Conservation (phyloP, 345 rosid genomes). For the Gossypium longicalyx region DNA sequence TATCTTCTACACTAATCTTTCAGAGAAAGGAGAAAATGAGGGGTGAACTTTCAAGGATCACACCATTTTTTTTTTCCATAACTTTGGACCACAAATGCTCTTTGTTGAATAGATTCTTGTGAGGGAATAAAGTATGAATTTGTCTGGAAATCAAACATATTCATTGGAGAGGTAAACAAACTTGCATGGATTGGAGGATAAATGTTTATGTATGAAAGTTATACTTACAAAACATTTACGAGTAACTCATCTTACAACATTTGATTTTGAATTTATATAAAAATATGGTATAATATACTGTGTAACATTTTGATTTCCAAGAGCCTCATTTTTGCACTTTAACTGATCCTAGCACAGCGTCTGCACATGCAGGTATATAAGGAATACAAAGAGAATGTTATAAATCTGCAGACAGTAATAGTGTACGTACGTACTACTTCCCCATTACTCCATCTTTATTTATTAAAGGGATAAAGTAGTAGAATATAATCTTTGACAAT, state of each 20-base stretch:
- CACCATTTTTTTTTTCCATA: not conserved
- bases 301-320: too few relatives aligned
- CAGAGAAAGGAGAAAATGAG: slow-evolving; percentile 1
- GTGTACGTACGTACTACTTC: not conserved
- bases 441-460: not conserved
- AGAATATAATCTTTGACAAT: not conserved
- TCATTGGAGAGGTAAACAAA: not conserved
- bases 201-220: too few relatives aligned
- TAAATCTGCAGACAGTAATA: slow-evolving; percentile 1
- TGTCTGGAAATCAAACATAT: slow-evolving; percentile 12
- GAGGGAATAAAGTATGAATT: slow-evolving; percentile 8
- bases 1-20: slow-evolving; percentile 11
- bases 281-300: too few relatives aligned
- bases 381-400: slow-evolving; percentile 4
- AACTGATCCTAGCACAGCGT: too few relatives aligned
- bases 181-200: not conserved
- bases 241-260: too few relatives aligned
- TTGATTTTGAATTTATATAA: too few relatives aligned
- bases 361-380: not conserved
- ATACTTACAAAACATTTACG: too few relatives aligned
- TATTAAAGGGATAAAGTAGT: not conserved
- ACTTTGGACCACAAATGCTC: slow-evolving; percentile 17
- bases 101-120: slow-evolving; percentile 14
- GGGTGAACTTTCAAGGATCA: not conserved
- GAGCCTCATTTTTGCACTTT: too few relatives aligned